Evolutionary conservation across 2,329 filamentous ascomycete species (phyloP), one percentile per base, ranked within the genome.

Genomic region (Cladosporium sp.): DNA sequence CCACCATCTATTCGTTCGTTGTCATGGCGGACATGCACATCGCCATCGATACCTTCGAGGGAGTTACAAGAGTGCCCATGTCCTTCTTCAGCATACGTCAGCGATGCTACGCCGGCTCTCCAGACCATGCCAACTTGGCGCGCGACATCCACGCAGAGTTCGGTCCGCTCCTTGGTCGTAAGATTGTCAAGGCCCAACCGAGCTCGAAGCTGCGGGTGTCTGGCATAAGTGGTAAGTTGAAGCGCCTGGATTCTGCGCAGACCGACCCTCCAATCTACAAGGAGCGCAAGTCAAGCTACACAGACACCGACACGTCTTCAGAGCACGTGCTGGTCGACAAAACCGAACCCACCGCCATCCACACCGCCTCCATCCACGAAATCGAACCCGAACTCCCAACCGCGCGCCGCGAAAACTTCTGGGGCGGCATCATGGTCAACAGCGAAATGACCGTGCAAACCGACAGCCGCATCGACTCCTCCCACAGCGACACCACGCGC

Each of bases 71-170:
- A 13, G 66, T 70, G 1, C 72, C 73, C 0, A 55, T 73, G 12
- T 69, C 67, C 9, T 74, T 76, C 61, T 73, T 76, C 63, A 68
- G 56, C 20, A 64, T 67, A 19, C 67, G 69, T 3, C 68, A 76
- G 51, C 66, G 71, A 19, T 69, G 69, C 22, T 72, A 72, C 50
- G 62, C 64, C 13, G 68, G 68, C 25, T 74, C 71, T 35, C 69
- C 70, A 1, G 72, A 76, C 54, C 72, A 75, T 49, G 66, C 66
- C 12, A 65, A 72, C 9, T 59, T 77, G 19, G 67, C 67, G 3
- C 68, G 68, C 12, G 67, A 69, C 36, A 73, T 75, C 42, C 71
- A 75, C 51, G 67, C 69, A 35, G 71, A 75, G 27, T 76, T 77
- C 51, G 66, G 65, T 41, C 63, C 67, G 6, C 61, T 74, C 3